Conservation (phyloP, 1,139 yeast species). For the Yamadazyma mexicana region DNA sequence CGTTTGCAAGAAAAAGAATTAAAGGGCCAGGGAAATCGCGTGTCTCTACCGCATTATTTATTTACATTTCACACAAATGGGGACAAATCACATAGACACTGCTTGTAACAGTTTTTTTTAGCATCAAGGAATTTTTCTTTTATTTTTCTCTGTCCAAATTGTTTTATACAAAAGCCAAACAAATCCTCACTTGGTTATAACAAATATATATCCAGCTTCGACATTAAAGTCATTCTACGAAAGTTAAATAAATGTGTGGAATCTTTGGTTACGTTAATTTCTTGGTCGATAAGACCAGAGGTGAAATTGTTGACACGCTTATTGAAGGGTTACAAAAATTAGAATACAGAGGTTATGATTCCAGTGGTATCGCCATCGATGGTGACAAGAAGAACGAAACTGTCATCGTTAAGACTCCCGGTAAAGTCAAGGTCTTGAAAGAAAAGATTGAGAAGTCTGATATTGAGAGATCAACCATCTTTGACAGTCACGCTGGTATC, state of each 20-base stretch:
- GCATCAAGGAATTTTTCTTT: slow-evolving; percentile 1
- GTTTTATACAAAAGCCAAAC: slow-evolving; percentile 5
- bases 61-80: slow-evolving; percentile 3
- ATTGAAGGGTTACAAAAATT: slow-evolving; percentile 90
- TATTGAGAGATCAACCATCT: slow-evolving; percentile 59
- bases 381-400: slow-evolving; percentile 63
- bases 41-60: neutral
- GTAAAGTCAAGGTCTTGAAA: slow-evolving; percentile 84
- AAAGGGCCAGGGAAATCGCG: neutral
- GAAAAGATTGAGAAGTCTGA: slow-evolving; percentile 60
- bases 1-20: neutral
- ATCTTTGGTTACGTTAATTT: slow-evolving; percentile 98
- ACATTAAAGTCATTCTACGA: neutral
- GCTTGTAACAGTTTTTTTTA: slow-evolving; percentile 5
- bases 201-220: neutral
- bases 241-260: slow-evolving; percentile 57
- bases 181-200: neutral
- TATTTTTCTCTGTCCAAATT: neutral
- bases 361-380: slow-evolving; percentile 94
- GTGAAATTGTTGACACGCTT: slow-evolving; percentile 85
- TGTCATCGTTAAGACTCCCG: slow-evolving; percentile 77
- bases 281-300: slow-evolving; percentile 87
- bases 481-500: slow-evolving; percentile 89
- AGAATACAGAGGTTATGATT: slow-evolving; percentile 98
- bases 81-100: slow-evolving; percentile 4